These are phyloP conservation scores for Echium plantagineum DNA, from an alignment of 257 asterid genomes.

Conservation along the genomic window DNA sequence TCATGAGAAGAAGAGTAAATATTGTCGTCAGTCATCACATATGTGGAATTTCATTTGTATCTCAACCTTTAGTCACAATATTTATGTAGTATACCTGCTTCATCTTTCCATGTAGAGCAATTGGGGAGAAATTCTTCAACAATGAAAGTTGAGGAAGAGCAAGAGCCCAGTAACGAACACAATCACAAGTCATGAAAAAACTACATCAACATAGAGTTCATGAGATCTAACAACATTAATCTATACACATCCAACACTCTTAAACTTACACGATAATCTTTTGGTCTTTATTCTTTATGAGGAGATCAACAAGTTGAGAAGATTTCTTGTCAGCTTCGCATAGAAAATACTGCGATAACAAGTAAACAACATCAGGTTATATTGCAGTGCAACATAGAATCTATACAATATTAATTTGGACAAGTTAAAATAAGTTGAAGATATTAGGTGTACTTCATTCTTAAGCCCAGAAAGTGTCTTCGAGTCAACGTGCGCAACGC, in stretches of 20 bases:
- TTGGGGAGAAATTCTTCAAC: conserved; percentile 46
- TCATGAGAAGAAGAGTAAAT: conserved; percentile 2
- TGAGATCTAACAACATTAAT: conserved; percentile 11
- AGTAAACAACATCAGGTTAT: conserved; percentile 4
- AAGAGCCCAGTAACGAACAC: conserved; percentile 96
- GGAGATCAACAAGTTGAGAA: conserved; percentile 59
- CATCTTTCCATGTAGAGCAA: conserved; percentile 94
- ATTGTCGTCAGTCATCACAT: too few relatives aligned
- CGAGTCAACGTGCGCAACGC: too few relatives aligned
- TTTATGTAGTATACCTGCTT: conserved; percentile 54
- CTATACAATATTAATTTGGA: too few relatives aligned
- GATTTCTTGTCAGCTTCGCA: conserved; percentile 91
- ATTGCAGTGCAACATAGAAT: background rate
- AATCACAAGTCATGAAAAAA: conserved; percentile 94
- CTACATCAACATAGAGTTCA: conserved; percentile 34
- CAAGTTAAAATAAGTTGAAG: background rate
- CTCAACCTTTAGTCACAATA: conserved; percentile 1
- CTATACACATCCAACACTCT: conserved; percentile 8
- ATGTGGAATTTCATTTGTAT: background rate
- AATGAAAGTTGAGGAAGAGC: conserved; percentile 63
- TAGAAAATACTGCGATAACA: conserved; percentile 53
- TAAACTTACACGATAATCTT: conserved; percentile 63
- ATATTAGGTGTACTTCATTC: conserved; percentile 42
- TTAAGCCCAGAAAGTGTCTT: conserved; percentile 83
- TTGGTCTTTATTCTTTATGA: conserved; percentile 40